Percentiles rank a stretch among this genome's conserved stretches.
Conservation (phyloP, 768 basidiomycete genomes). For the Tricholoma hemisulphureum region DNA sequence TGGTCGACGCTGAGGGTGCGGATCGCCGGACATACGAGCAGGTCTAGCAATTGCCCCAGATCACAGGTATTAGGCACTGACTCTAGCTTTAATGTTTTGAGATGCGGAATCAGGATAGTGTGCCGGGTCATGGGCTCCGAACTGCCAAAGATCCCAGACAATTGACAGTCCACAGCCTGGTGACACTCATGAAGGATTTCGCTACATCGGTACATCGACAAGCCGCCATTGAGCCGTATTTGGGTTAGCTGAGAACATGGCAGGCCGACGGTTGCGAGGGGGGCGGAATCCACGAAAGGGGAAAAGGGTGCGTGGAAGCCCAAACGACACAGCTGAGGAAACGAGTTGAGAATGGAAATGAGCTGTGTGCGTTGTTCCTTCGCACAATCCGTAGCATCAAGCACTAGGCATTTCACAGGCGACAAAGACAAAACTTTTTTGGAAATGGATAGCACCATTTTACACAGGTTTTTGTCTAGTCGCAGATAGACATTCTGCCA, state of each 20-base stretch:
- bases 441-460: background rate
- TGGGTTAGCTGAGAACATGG: constrained; percentile 1
- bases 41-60: background rate
- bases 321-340: background rate
- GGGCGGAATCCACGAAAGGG: background rate
- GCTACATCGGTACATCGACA: background rate
- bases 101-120: background rate
- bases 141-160: background rate
- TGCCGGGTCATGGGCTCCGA: background rate
- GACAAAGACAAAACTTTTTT: background rate
- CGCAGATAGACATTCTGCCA: background rate
- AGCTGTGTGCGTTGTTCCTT: background rate
- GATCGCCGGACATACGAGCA: background rate
- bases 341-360: background rate
- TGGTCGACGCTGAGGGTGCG: background rate
- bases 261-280: background rate
- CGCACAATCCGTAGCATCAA: background rate
- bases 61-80: background rate
- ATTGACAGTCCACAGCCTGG: background rate
- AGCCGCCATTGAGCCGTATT: background rate
- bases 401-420: background rate
- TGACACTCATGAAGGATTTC: background rate
- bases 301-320: background rate
- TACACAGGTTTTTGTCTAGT: background rate
- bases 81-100: background rate